Percentiles rank a stretch among this genome's conserved stretches.
Evolutionary conservation across 108 stramenopile species (phyloP).

Genomic region (Cylindrotheca fusiformis): DNA sequence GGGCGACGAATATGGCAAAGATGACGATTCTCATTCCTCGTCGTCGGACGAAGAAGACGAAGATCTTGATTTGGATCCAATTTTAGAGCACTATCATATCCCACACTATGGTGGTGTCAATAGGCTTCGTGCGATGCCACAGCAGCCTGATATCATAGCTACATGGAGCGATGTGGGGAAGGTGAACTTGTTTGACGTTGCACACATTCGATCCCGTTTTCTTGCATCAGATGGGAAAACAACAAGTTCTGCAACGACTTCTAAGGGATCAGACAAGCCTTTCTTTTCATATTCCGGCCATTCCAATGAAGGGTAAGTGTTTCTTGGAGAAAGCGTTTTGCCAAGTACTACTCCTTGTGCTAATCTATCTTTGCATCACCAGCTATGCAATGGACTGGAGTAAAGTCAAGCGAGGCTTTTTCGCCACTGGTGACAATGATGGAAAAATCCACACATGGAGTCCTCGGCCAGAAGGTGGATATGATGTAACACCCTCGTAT

Average conservation of each 20-base stretch:
- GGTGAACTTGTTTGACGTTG: conserved; percentile 89
- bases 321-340: no score
- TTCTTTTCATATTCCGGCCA: conserved; percentile 81
- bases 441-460: conserved; percentile 87
- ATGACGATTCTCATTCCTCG: conserved; percentile 54
- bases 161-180: conserved; percentile 87
- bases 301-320: conserved; percentile 63
- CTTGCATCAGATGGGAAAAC: conserved; percentile 49
- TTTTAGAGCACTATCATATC: conserved; percentile 81
- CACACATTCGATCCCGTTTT: conserved; percentile 49
- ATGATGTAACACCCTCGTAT: conserved; percentile 51
- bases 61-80: conserved; percentile 83
- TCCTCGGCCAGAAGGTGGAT: conserved; percentile 33
- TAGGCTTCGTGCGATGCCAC: conserved; percentile 93
- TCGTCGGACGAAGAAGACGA: conserved; percentile 69
- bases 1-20: conserved; percentile 79
- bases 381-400: conserved; percentile 94
- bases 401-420: conserved; percentile 50
- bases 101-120: conserved; percentile 93
- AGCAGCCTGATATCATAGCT: conserved; percentile 85
- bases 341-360: no score
- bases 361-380: no score
- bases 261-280: conserved; percentile 40
- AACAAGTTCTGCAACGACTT: background rate
- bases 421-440: conserved; percentile 91